phyloP scores from a whole-genome alignment of 1,139 yeast species.

The Suhomyces bokatorum region DNA sequence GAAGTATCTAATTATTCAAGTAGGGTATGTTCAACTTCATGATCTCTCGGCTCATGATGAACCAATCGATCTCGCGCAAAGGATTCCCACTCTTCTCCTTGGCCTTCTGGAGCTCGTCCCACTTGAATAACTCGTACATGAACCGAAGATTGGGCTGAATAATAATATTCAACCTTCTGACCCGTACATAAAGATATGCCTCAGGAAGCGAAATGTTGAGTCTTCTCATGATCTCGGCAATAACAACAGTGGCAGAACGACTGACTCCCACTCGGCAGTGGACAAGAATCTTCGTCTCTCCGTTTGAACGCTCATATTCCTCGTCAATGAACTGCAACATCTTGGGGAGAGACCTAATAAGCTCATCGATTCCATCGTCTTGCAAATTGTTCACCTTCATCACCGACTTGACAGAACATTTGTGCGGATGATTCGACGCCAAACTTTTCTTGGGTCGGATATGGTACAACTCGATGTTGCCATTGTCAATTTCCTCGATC shows the following conservation, averaged over 20 bases:
- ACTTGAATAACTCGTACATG: conserved; percentile 51
- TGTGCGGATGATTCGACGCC: conserved; percentile 6
- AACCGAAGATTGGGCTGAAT: conserved; percentile 51
- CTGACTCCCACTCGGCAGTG: conserved; percentile 56
- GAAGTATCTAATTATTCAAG: conserved; percentile 17
- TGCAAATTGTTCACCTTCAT: conserved; percentile 48
- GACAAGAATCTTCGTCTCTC: conserved; percentile 39
- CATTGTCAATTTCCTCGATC: conserved; percentile 28
- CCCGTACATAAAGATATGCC: conserved; percentile 49
- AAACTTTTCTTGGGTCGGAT: conserved; percentile 17
- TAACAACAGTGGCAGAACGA: conserved; percentile 50
- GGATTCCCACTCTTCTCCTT: conserved; percentile 24
- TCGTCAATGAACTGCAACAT: conserved; percentile 40
- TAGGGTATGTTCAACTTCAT: conserved; percentile 71
- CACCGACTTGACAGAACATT: conserved; percentile 32
- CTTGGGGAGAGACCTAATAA: conserved; percentile 35
- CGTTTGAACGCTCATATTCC: conserved; percentile 28
- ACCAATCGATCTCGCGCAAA: conserved; percentile 84
- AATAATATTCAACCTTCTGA: conserved; percentile 46
- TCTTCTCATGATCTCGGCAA: conserved; percentile 50
- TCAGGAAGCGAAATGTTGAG: conserved; percentile 37
- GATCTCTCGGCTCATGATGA: conserved; percentile 82
- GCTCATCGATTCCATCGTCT: conserved; percentile 51
- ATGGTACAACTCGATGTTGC: conserved; percentile 35
- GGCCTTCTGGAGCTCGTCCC: conserved; percentile 42